These are phyloP conservation scores for Sicyos baderoa DNA, from an alignment of 306 rosid species.

Conservation along the genomic window DNA sequence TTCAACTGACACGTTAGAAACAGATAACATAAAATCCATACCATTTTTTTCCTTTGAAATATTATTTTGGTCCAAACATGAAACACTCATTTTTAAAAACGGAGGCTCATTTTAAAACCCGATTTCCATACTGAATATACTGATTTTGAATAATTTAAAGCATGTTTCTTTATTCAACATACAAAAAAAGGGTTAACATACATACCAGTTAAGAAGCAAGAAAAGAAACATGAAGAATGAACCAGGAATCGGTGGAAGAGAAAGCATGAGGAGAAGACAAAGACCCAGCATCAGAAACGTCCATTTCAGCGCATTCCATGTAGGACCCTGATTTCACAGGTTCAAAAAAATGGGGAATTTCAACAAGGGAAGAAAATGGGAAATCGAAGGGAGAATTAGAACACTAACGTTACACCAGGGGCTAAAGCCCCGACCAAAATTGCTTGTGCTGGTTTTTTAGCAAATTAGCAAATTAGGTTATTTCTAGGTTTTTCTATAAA, in stretches of 20 bases:
- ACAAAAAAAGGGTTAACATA: no score
- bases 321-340: slow-evolving; percentile 50
- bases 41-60: no score
- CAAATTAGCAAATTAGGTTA: no score
- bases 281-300: slow-evolving; percentile 67
- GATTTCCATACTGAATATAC: no score
- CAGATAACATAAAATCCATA: no score
- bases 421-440: slow-evolving; percentile 83
- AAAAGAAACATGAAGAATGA: slow-evolving; percentile 81
- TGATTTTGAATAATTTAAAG: no score
- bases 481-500: no score
- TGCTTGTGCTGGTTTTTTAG: slow-evolving; percentile 71
- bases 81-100: no score
- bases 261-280: slow-evolving; percentile 67
- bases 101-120: no score
- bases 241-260: slow-evolving; percentile 69
- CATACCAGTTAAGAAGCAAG: slow-evolving; percentile 77
- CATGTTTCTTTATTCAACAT: no score
- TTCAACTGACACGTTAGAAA: slow-evolving; percentile 18
- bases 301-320: slow-evolving; percentile 67
- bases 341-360: background rate
- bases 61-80: no score
- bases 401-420: slow-evolving; percentile 83
- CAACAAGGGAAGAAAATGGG: background rate
- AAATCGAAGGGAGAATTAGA: background rate